phyloP scores from a whole-genome alignment of 2,329 filamentous ascomycete species.

The Fusarium marasasianum region DNA sequence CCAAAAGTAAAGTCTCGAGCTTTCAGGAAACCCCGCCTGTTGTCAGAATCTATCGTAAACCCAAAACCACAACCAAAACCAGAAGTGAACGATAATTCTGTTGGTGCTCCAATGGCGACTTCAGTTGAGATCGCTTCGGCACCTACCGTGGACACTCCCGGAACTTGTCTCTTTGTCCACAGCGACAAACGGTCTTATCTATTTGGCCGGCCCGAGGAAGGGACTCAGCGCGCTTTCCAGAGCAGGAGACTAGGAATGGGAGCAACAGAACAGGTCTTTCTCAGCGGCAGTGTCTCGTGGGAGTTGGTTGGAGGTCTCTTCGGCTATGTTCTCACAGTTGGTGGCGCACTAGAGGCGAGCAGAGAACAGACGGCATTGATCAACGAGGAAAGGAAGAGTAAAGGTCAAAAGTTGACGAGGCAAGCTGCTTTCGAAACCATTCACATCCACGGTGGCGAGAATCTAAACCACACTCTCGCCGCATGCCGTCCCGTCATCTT shows the following conservation, averaged over 20 bases:
- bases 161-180: constrained; percentile 79
- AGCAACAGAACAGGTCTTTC: constrained; percentile 80
- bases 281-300: constrained; percentile 84
- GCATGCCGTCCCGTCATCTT: constrained; percentile 87
- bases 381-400: constrained; percentile 53
- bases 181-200: constrained; percentile 86
- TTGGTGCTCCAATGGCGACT: constrained; percentile 69
- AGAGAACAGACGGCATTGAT: constrained; percentile 52
- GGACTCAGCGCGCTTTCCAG: constrained; percentile 79
- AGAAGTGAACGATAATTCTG: neutral
- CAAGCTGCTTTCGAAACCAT: constrained; percentile 51
- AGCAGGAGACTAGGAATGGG: constrained; percentile 73
- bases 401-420: constrained; percentile 47
- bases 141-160: constrained; percentile 88
- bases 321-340: constrained; percentile 85
- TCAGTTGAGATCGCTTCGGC: constrained; percentile 79
- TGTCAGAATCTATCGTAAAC: neutral
- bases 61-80: too few species aligned
- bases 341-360: constrained; percentile 68
- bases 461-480: constrained; percentile 83
- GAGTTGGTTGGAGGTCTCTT: constrained; percentile 80
- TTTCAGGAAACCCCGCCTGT: neutral
- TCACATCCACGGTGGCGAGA: constrained; percentile 81
- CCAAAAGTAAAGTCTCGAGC: neutral
- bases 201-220: constrained; percentile 84